A percentile compares a stretch with the other conserved stretches of the same genome.
These are phyloP conservation scores for Umbelopsis isabellina DNA, from an alignment of 192 early-diverging fungal genomes.

Conservation along the genomic window DNA sequence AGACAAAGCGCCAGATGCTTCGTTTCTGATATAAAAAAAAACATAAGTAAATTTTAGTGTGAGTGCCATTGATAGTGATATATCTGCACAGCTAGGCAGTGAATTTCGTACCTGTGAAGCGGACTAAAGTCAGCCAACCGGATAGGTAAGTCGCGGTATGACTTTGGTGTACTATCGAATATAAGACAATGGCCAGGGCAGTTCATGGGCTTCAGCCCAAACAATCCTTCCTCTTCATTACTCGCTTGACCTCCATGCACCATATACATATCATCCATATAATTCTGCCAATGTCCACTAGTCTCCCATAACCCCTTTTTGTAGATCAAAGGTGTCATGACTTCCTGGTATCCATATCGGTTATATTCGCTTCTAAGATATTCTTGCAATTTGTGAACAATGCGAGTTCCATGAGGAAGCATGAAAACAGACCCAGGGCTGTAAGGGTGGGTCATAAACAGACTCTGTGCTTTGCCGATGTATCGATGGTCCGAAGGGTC, in stretches of 20 bases:
- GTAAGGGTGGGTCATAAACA: constrained; percentile 72
- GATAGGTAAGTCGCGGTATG: constrained; percentile 88
- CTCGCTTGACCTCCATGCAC: constrained; percentile 44
- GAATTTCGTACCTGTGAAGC: constrained; percentile 71
- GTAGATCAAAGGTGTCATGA: constrained; percentile 91
- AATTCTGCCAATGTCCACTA: constrained; percentile 96
- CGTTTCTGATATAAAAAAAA: constrained; percentile 63
- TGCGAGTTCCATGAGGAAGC: constrained; percentile 77
- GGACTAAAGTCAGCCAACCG: constrained; percentile 93
- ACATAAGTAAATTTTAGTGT: neutral
- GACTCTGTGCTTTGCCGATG: constrained; percentile 67
- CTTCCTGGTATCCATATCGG: constrained; percentile 81
- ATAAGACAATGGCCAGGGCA: constrained; percentile 96
- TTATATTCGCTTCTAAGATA: constrained; percentile 79
- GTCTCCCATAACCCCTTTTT: constrained; percentile 93
- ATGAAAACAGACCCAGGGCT: constrained; percentile 78
- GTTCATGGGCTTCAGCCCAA: constrained; percentile 98
- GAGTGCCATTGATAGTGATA: constrained; percentile 5
- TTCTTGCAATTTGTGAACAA: constrained; percentile 76
- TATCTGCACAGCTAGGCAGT: neutral
- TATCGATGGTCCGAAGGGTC: constrained; percentile 59
- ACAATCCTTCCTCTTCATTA: constrained; percentile 56
- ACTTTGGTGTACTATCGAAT: constrained; percentile 78
- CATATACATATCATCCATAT: constrained; percentile 93
- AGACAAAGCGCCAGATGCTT: constrained; percentile 85